Conservation (phyloP, 75 land plant species). For the Azolla pinnata region DNA sequence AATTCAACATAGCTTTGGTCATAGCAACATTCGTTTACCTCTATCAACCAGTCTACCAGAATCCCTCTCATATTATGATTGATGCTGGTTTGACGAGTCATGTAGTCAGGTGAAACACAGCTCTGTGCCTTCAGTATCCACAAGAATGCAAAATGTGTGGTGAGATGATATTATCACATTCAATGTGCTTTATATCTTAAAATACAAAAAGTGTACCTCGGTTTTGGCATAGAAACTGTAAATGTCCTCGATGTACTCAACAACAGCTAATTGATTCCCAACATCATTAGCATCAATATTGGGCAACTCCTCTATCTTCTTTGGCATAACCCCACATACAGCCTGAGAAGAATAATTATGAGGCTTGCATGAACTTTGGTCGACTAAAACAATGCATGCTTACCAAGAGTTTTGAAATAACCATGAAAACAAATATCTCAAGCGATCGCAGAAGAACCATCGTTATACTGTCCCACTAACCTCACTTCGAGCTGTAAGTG, state of each 20-base stretch:
- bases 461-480: too few species aligned
- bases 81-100: slow-evolving; percentile 54
- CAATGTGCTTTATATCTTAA: too few species aligned
- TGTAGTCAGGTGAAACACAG: slow-evolving; percentile 52
- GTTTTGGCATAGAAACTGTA: slow-evolving; percentile 31
- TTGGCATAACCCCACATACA: not conserved
- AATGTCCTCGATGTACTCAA: slow-evolving; percentile 39
- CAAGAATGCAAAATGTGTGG: not conserved
- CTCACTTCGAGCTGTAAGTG: slow-evolving; percentile 25
- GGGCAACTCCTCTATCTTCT: slow-evolving; percentile 5
- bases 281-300: slow-evolving; percentile 33
- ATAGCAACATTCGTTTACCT: slow-evolving; percentile 29
- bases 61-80: slow-evolving; percentile 77
- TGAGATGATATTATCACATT: too few species aligned
- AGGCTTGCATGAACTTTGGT: not conserved
- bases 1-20: too few species aligned
- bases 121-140: slow-evolving; percentile 19
- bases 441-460: too few species aligned
- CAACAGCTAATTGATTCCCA: slow-evolving; percentile 31
- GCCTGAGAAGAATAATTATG: not conserved
- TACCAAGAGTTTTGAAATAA: too few species aligned
- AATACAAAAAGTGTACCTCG: slow-evolving; percentile 15
- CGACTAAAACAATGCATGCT: not conserved
- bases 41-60: slow-evolving; percentile 81
- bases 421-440: not conserved